phyloP scores from a whole-genome alignment of 176 grass and related monocot genomes.

The Bothriochloa decipiens region DNA sequence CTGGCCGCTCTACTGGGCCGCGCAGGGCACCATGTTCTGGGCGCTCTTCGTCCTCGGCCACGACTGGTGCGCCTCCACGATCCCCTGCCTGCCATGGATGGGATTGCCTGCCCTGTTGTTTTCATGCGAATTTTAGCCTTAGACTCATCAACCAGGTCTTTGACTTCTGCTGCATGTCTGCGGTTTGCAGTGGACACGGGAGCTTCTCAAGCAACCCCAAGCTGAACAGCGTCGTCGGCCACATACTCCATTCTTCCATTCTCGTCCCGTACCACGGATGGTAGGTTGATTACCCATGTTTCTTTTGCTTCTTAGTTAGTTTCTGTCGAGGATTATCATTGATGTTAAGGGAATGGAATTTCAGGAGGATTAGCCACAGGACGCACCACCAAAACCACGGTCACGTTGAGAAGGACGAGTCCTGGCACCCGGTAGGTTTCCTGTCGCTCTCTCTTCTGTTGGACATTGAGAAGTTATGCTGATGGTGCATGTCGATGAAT shows the following conservation, averaged over 20 bases:
- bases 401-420: constrained; percentile 96
- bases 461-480: constrained; percentile 8
- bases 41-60: constrained; percentile 96
- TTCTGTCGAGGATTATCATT: neutral
- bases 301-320: neutral
- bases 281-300: constrained; percentile 50
- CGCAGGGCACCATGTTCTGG: constrained; percentile 99
- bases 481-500: constrained; percentile 10
- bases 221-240: constrained; percentile 88
- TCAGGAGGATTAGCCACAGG: constrained; percentile 97
- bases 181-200: constrained; percentile 77
- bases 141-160: neutral
- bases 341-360: constrained; percentile 42
- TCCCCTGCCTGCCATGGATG: neutral
- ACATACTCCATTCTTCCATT: constrained; percentile 98
- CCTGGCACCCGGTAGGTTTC: constrained; percentile 84
- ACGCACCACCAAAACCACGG: constrained; percentile 96
- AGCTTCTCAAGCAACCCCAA: constrained; percentile 86
- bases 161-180: constrained; percentile 28
- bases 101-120: neutral
- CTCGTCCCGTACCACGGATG: constrained; percentile 93
- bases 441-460: constrained; percentile 2
- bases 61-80: constrained; percentile 60
- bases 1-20: constrained; percentile 95
- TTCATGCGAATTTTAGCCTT: neutral